These are phyloP conservation scores for Gautieria morchelliformis DNA, from an alignment of 768 basidiomycete species.

Conservation along the genomic window DNA sequence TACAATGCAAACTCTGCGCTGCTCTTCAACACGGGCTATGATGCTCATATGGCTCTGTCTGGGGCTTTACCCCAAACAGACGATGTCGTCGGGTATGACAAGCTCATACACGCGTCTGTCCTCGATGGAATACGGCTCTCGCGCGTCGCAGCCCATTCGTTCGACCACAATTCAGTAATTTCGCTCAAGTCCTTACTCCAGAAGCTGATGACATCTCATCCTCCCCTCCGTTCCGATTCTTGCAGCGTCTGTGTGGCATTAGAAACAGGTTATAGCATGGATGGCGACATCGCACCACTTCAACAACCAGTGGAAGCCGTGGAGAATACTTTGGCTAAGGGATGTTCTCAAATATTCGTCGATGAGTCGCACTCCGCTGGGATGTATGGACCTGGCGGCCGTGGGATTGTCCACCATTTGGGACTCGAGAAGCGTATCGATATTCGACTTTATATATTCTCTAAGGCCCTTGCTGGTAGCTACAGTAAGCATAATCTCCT, in stretches of 20 bases:
- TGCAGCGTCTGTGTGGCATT: constrained; percentile 27
- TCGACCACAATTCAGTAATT: constrained; percentile 27
- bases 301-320: constrained; percentile 21
- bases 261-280: constrained; percentile 37
- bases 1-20: constrained; percentile 19
- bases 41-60: constrained; percentile 34
- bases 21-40: constrained; percentile 33
- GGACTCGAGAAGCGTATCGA: background rate
- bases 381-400: constrained; percentile 14
- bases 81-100: constrained; percentile 33
- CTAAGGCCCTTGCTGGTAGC: background rate
- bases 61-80: constrained; percentile 24
- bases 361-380: constrained; percentile 39
- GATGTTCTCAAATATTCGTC: constrained; percentile 25
- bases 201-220: background rate
- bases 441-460: background rate
- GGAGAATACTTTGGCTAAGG: constrained; percentile 15
- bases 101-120: constrained; percentile 34
- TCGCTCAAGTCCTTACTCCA: background rate
- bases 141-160: constrained; percentile 11
- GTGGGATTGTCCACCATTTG: constrained; percentile 9
- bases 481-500: background rate
- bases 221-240: constrained; percentile 6
- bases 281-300: constrained; percentile 33
- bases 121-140: constrained; percentile 32